Evolutionary conservation across 2,329 filamentous ascomycete genomes (phyloP).

Genomic region (Penicillium sp.): DNA sequence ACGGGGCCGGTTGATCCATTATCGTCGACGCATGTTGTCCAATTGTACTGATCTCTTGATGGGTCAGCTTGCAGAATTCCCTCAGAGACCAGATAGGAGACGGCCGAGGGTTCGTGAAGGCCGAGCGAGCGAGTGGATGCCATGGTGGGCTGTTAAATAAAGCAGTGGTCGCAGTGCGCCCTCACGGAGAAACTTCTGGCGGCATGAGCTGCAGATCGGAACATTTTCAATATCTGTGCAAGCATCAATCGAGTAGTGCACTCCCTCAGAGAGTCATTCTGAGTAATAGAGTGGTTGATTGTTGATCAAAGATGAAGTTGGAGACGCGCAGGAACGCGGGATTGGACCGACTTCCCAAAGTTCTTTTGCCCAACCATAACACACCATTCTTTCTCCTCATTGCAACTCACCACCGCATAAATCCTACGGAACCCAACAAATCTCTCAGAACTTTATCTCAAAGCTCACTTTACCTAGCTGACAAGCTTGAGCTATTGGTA

Average conservation of each 20-base stretch:
- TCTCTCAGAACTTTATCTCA: neutral
- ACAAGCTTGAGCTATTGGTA: neutral
- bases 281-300: slow-evolving; percentile 6
- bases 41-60: slow-evolving; percentile 63
- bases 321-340: slow-evolving; percentile 32
- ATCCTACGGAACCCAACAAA: slow-evolving; percentile 7
- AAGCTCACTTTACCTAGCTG: neutral
- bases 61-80: slow-evolving; percentile 69
- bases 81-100: slow-evolving; percentile 80
- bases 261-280: slow-evolving; percentile 8
- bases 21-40: slow-evolving; percentile 62
- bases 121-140: slow-evolving; percentile 87
- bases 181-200: slow-evolving; percentile 23
- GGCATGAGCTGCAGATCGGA: slow-evolving; percentile 20
- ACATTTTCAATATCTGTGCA: slow-evolving; percentile 29
- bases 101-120: slow-evolving; percentile 80
- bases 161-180: slow-evolving; percentile 18
- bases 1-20: slow-evolving; percentile 42
- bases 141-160: slow-evolving; percentile 56
- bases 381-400: slow-evolving; percentile 16
- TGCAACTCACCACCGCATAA: slow-evolving; percentile 9
- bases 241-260: slow-evolving; percentile 2
- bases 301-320: slow-evolving; percentile 11
- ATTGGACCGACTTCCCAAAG: slow-evolving; percentile 16
- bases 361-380: slow-evolving; percentile 24